Evolutionary conservation across 2,329 filamentous ascomycete species (phyloP).

Genomic region (Botrytis sinoallii): DNA sequence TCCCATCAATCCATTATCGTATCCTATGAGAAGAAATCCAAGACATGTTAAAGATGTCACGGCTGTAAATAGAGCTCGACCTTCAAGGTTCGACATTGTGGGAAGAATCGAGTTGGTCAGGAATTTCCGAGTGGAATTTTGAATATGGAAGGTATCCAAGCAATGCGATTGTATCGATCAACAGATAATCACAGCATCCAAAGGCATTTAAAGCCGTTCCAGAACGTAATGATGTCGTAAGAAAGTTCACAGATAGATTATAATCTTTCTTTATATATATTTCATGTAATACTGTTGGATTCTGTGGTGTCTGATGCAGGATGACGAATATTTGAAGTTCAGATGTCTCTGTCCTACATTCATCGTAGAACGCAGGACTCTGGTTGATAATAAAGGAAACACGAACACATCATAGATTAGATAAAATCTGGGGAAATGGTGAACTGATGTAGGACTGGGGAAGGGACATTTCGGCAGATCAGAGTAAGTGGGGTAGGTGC

Average conservation of each 20-base stretch:
- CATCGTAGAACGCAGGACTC: too few relatives aligned
- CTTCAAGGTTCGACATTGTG: conserved; percentile 14
- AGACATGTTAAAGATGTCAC: conserved; percentile 46
- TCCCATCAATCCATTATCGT: conserved; percentile 47
- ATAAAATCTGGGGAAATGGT: neutral
- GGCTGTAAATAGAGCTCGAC: conserved; percentile 40
- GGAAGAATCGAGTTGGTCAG: too few relatives aligned
- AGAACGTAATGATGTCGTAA: too few relatives aligned
- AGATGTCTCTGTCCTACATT: neutral
- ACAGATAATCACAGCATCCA: neutral
- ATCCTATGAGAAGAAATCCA: conserved; percentile 49
- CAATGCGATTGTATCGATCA: too few relatives aligned
- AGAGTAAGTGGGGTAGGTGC: neutral
- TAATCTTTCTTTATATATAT: neutral
- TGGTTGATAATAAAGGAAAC: neutral
- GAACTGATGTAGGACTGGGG: neutral
- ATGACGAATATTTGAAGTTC: neutral
- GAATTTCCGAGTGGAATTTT: neutral
- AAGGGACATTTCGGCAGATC: neutral
- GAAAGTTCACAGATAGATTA: neutral
- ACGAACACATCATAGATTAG: neutral
- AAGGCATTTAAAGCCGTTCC: too few relatives aligned
- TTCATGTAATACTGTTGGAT: neutral
- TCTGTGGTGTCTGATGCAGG: neutral
- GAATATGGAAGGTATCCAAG: neutral